Evolutionary conservation across 305 asterid genomes (phyloP).

Genomic region (Petunia hybrid): DNA sequence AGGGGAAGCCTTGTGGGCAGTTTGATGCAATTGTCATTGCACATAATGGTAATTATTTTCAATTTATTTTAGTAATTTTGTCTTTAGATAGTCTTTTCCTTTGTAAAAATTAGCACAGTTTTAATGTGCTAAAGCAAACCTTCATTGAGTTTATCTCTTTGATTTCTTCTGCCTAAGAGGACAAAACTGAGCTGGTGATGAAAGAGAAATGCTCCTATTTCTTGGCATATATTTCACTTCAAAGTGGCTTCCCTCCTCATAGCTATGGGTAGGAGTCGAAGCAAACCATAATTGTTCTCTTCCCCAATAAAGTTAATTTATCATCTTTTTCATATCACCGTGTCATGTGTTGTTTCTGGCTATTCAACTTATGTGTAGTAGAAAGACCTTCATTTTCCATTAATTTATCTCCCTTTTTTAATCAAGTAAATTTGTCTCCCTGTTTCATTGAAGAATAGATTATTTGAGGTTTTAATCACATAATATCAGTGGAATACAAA

Average conservation of each 20-base stretch:
- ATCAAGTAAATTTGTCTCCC: no score
- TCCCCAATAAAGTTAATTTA: no score
- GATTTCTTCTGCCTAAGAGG: not conserved
- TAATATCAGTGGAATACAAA: not conserved
- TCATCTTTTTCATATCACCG: no score
- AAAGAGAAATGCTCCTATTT: constrained; percentile 10
- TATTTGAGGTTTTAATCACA: constrained; percentile 1
- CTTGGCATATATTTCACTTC: not conserved
- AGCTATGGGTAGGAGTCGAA: not conserved
- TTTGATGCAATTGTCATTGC: constrained; percentile 94
- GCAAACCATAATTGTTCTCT: no score
- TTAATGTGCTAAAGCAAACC: not conserved
- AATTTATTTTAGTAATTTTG: constrained; percentile 28
- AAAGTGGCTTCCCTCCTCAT: not conserved
- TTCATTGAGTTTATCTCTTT: not conserved
- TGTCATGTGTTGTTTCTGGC: no score
- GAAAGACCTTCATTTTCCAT: no score
- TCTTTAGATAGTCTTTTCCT: constrained; percentile 10
- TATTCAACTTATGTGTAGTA: not conserved
- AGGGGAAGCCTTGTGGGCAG: constrained; percentile 82
- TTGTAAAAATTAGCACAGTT: not conserved
- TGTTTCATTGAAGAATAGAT: not conserved
- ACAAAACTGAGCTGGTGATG: not conserved
- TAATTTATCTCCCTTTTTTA: not conserved
- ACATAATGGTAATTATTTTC: constrained; percentile 73